These are phyloP conservation scores for Pyrus betulifolia DNA, from an alignment of 306 rosid species.

Conservation along the genomic window DNA sequence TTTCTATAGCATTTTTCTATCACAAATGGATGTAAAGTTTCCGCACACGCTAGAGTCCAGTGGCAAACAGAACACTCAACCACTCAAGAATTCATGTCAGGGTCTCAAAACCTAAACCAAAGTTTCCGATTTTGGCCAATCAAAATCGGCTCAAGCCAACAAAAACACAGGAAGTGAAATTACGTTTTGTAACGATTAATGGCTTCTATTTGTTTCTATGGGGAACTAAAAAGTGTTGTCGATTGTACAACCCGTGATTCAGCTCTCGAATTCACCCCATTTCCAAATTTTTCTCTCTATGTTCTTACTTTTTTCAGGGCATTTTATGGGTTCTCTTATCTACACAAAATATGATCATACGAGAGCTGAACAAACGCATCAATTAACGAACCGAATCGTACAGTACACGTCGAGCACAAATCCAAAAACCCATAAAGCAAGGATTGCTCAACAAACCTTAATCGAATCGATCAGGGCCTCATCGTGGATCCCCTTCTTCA, in stretches of 20 bases:
- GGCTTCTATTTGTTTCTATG: not conserved
- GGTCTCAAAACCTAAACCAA: not conserved
- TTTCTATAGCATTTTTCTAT: not conserved
- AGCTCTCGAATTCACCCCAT: not conserved
- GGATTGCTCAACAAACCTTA: constrained; percentile 31
- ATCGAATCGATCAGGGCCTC: constrained; percentile 29
- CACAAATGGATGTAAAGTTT: not conserved
- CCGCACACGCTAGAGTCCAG: not conserved
- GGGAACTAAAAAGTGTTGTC: not conserved
- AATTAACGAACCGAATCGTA: constrained; percentile 7
- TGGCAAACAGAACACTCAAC: not conserved
- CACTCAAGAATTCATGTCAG: not conserved
- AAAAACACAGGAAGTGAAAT: not conserved
- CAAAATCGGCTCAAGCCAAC: not conserved
- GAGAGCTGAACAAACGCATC: not conserved
- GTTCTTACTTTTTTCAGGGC: not conserved
- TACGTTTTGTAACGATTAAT: too few species aligned
- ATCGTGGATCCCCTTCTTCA: constrained; percentile 14
- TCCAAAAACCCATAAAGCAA: constrained; percentile 21
- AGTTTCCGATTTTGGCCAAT: not conserved
- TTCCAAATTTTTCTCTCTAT: not conserved
- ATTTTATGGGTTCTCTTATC: not conserved
- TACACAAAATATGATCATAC: not conserved
- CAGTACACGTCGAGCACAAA: constrained; percentile 22
- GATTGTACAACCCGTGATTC: not conserved